A percentile compares a stretch with the other conserved stretches of the same genome.
Evolutionary conservation across 768 basidiomycete species (phyloP).

Genomic region (Russula emetica): DNA sequence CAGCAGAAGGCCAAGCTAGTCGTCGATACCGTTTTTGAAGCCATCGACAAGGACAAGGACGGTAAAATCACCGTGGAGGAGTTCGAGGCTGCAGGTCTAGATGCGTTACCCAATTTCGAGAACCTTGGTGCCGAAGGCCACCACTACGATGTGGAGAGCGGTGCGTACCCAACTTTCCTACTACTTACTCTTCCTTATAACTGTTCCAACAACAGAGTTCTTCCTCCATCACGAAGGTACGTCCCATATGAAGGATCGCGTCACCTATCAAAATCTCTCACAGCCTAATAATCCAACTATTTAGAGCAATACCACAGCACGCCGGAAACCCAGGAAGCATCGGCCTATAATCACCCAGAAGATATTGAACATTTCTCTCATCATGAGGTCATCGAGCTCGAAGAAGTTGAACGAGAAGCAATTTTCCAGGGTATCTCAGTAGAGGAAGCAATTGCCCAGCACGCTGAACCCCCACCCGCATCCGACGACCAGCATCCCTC

Average conservation of each 20-base stretch:
- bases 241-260: slow-evolving; percentile 16
- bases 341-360: slow-evolving; percentile 90
- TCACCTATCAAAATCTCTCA: slow-evolving; percentile 1
- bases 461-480: slow-evolving; percentile 31
- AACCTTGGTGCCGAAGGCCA: slow-evolving; percentile 85
- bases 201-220: slow-evolving; percentile 53
- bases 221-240: slow-evolving; percentile 96
- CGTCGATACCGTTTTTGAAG: slow-evolving; percentile 61
- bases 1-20: slow-evolving; percentile 78
- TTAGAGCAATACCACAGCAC: slow-evolving; percentile 90
- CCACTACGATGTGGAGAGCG: slow-evolving; percentile 89
- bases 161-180: slow-evolving; percentile 41
- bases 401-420: slow-evolving; percentile 82
- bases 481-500: slow-evolving; percentile 9
- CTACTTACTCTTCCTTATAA: slow-evolving; percentile 10
- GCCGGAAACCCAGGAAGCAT: slow-evolving; percentile 96
- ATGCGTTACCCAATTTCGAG: slow-evolving; percentile 79
- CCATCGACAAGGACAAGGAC: slow-evolving; percentile 72
- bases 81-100: slow-evolving; percentile 65
- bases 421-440: slow-evolving; percentile 77
- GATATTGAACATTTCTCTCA: slow-evolving; percentile 88
- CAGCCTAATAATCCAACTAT: neutral
- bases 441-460: slow-evolving; percentile 58
- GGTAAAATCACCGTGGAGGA: slow-evolving; percentile 66
- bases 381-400: slow-evolving; percentile 78